Evolutionary conservation across 257 asterid genomes (phyloP).

Genomic region (Anisodus tanguticus): DNA sequence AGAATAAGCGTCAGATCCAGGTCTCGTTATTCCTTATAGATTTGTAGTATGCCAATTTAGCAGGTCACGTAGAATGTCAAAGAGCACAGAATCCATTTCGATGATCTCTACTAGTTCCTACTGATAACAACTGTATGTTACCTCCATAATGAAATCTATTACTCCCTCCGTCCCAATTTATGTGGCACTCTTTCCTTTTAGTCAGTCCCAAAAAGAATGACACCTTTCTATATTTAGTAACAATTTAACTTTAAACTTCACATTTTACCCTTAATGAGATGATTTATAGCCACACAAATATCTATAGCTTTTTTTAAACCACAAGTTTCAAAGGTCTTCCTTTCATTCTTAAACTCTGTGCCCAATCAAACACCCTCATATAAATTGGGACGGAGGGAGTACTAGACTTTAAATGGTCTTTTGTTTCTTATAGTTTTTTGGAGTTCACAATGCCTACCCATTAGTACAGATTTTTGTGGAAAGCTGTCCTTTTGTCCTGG

Average conservation of each 20-base stretch:
- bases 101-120: background rate
- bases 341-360: too few relatives aligned
- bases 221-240: too few relatives aligned
- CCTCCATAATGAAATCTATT: background rate
- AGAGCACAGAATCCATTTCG: background rate
- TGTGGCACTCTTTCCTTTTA: too few relatives aligned
- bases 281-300: too few relatives aligned
- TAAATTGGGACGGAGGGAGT: too few relatives aligned
- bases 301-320: too few relatives aligned
- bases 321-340: too few relatives aligned
- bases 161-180: too few relatives aligned
- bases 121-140: constrained; percentile 8
- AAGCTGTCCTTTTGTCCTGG: constrained; percentile 1
- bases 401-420: background rate
- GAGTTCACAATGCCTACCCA: constrained; percentile 15
- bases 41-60: background rate
- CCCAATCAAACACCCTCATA: too few relatives aligned
- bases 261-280: too few relatives aligned
- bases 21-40: constrained; percentile 21
- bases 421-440: background rate
- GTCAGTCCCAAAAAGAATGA: too few relatives aligned
- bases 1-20: constrained; percentile 9
- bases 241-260: too few relatives aligned
- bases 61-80: constrained; percentile 1
- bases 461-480: background rate